phyloP scores from a whole-genome alignment of 2,329 filamentous ascomycete genomes.

The Knoxdaviesia capensis region DNA sequence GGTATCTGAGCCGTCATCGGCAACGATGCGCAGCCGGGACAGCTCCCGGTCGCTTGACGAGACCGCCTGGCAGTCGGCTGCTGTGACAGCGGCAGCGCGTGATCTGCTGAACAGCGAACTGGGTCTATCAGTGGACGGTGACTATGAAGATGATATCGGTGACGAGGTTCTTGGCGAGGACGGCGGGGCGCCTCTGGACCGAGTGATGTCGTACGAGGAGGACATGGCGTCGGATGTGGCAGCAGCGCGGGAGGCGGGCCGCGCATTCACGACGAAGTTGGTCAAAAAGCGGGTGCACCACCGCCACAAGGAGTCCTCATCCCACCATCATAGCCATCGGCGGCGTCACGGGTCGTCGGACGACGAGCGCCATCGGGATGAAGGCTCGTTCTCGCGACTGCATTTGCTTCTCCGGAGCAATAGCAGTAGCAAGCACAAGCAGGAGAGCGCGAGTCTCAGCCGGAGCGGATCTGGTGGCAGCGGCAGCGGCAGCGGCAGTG shows the following conservation, averaged over 20 bases:
- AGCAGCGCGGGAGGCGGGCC: constrained; percentile 13
- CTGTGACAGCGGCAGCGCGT: constrained; percentile 29
- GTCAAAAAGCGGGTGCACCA: constrained; percentile 22
- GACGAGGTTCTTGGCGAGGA: no score
- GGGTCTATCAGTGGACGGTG: constrained; percentile 10
- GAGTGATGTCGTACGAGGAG: constrained; percentile 9
- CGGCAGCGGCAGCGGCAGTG: constrained; percentile 7
- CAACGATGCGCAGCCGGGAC: no score
- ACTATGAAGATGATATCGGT: constrained; percentile 18
- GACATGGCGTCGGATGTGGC: constrained; percentile 15
- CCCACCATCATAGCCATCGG: neutral
- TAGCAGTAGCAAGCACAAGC: no score
- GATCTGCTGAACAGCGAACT: constrained; percentile 23
- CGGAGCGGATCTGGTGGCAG: constrained; percentile 7
- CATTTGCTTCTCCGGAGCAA: no score
- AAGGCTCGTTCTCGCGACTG: constrained; percentile 2
- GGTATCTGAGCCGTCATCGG: no score
- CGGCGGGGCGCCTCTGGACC: no score
- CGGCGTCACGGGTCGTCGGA: neutral
- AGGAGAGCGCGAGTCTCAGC: no score
- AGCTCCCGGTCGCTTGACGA: no score
- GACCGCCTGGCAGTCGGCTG: constrained; percentile 21
- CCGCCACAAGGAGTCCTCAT: constrained; percentile 13
- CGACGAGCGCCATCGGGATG: constrained; percentile 10
- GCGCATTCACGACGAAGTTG: constrained; percentile 24